Percentiles rank a stretch among this genome's conserved stretches.
phyloP scores from a whole-genome alignment of 176 grass and related monocot species.

The Otatea glauca region DNA sequence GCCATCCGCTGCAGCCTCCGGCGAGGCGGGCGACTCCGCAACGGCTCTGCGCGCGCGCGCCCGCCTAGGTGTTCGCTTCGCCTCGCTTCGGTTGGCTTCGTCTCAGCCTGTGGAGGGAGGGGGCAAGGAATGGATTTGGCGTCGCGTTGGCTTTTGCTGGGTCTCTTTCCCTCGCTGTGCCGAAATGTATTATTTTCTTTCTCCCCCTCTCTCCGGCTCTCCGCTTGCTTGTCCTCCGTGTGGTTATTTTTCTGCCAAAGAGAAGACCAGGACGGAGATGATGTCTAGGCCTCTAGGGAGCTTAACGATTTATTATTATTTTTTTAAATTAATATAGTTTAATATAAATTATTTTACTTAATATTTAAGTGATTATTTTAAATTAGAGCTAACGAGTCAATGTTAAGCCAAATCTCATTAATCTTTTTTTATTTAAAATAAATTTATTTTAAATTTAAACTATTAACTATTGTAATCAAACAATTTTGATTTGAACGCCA shows the following conservation, averaged over 20 bases:
- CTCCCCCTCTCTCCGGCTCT: neutral
- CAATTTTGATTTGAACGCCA: too few relatives aligned
- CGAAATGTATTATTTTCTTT: neutral
- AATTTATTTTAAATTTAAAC: too few relatives aligned
- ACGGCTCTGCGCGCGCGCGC: constrained; percentile 50
- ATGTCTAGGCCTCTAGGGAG: too few relatives aligned
- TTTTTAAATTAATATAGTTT: too few relatives aligned
- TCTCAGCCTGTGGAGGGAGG: constrained; percentile 54
- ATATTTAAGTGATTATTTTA: too few relatives aligned
- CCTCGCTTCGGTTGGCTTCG: constrained; percentile 43
- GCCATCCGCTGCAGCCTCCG: constrained; percentile 46
- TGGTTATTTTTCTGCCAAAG: constrained; percentile 46
- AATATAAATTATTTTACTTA: too few relatives aligned
- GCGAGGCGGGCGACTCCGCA: constrained; percentile 48
- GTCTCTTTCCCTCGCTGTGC: constrained; percentile 49
- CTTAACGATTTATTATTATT: too few relatives aligned
- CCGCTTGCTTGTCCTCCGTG: neutral
- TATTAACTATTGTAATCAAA: too few relatives aligned
- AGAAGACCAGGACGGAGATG: neutral
- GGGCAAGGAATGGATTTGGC: constrained; percentile 55
- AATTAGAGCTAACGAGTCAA: too few relatives aligned
- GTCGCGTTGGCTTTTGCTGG: constrained; percentile 48
- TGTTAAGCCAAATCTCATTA: too few relatives aligned
- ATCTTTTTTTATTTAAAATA: too few relatives aligned
- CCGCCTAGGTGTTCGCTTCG: constrained; percentile 57